Percentiles rank a stretch among this genome's conserved stretches.
Conservation (phyloP, 2,329 filamentous ascomycete genomes). For the Diaporthe sp. region DNA sequence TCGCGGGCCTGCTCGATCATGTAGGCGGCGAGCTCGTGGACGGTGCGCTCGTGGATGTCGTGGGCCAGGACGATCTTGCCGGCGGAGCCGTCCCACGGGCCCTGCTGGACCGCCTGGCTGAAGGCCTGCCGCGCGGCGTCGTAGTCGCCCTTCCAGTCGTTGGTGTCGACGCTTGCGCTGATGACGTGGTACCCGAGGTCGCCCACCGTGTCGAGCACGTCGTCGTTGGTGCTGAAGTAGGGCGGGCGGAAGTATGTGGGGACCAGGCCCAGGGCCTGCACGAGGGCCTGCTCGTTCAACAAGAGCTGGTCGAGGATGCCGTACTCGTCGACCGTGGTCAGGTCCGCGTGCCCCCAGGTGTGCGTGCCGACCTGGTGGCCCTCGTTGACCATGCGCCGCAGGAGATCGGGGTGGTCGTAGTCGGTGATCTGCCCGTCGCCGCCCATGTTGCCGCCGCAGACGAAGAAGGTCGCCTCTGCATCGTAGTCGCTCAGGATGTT, state of each 20-base stretch:
- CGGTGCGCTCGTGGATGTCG: constrained; percentile 61
- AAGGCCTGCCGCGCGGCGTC: constrained; percentile 34
- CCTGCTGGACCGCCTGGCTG: constrained; percentile 18
- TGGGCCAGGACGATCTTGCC: constrained; percentile 51
- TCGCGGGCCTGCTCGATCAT: constrained; percentile 56
- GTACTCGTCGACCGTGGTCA: constrained; percentile 51
- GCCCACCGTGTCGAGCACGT: constrained; percentile 41
- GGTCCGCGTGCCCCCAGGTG: constrained; percentile 61
- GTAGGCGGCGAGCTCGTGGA: constrained; percentile 62
- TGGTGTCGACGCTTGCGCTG: constrained; percentile 49
- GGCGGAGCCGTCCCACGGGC: background rate
- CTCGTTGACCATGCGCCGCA: constrained; percentile 58
- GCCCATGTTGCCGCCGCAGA: constrained; percentile 66
- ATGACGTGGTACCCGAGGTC: constrained; percentile 53
- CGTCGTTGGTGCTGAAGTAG: constrained; percentile 31
- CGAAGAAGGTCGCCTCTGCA: constrained; percentile 77
- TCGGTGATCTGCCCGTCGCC: constrained; percentile 36
- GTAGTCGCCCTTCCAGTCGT: constrained; percentile 39
- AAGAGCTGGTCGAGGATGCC: constrained; percentile 57
- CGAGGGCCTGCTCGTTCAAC: constrained; percentile 60
- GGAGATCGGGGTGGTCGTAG: constrained; percentile 44
- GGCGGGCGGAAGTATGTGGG: constrained; percentile 51
- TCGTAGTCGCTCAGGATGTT: constrained; percentile 70
- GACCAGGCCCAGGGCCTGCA: constrained; percentile 58
- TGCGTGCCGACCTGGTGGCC: constrained; percentile 65